These are phyloP conservation scores for Elsinoe batatas DNA, from an alignment of 2,329 filamentous ascomycete species.

Conservation along the genomic window DNA sequence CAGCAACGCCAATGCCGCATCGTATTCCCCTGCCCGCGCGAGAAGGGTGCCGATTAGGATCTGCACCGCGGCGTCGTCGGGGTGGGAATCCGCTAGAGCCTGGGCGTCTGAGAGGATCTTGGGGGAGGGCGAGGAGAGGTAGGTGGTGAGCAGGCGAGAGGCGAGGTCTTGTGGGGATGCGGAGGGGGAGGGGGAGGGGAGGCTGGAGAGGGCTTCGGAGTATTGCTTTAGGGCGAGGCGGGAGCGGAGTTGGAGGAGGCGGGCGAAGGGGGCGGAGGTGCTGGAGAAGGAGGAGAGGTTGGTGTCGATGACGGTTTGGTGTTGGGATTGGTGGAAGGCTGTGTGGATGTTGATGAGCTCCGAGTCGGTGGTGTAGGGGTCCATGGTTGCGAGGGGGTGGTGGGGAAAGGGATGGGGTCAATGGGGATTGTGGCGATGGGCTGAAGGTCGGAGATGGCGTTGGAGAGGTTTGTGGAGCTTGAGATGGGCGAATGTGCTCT, in stretches of 20 bases:
- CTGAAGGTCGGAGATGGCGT: not conserved
- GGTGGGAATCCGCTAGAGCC: constrained; percentile 54
- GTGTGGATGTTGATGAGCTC: constrained; percentile 60
- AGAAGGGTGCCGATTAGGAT: constrained; percentile 72
- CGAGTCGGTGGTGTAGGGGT: constrained; percentile 56
- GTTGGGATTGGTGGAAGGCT: constrained; percentile 68
- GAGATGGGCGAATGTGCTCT: too few species aligned
- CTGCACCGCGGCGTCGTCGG: constrained; percentile 72
- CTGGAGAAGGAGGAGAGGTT: constrained; percentile 68
- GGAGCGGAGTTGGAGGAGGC: constrained; percentile 69
- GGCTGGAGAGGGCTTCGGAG: not conserved
- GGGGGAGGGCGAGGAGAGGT: constrained; percentile 28
- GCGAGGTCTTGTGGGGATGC: constrained; percentile 56
- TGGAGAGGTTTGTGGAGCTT: not conserved
- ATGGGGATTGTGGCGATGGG: not conserved
- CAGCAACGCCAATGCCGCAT: constrained; percentile 72
- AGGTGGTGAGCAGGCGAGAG: constrained; percentile 66
- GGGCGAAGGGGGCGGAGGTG: constrained; percentile 66
- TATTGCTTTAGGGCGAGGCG: constrained; percentile 74
- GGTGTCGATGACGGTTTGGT: constrained; percentile 75
- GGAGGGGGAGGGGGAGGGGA: constrained; percentile 47
- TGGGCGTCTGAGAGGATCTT: constrained; percentile 49
- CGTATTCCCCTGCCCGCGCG: constrained; percentile 68
- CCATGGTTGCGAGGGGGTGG: constrained; percentile 34
- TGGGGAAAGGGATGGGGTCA: not conserved